These are phyloP conservation scores for Metschnikowia cubensis DNA, from an alignment of 805 yeast genomes.

Conservation along the genomic window DNA sequence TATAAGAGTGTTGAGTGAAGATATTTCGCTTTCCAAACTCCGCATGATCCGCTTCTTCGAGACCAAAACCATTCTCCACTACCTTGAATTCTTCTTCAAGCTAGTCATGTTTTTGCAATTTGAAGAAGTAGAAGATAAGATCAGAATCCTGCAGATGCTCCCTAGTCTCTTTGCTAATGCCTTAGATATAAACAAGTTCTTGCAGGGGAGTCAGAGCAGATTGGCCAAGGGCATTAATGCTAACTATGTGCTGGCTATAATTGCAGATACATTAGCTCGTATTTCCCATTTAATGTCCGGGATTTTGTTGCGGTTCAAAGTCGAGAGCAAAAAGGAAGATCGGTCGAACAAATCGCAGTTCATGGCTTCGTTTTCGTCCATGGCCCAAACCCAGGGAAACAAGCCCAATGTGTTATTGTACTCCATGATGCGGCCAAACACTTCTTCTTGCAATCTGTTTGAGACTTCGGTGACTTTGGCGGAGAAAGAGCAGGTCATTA, in stretches of 20 bases:
- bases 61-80: constrained; percentile 20
- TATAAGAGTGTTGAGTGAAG: constrained; percentile 25
- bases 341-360: constrained; percentile 1
- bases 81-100: constrained; percentile 26
- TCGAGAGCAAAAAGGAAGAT: constrained; percentile 5
- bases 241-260: constrained; percentile 23
- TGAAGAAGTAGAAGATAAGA: constrained; percentile 26
- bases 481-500: constrained; percentile 13
- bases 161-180: constrained; percentile 19
- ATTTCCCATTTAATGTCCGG: constrained; percentile 32
- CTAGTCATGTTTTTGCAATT: constrained; percentile 32
- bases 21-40: constrained; percentile 14
- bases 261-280: constrained; percentile 30
- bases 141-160: constrained; percentile 10
- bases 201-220: constrained; percentile 10
- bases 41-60: constrained; percentile 13
- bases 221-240: constrained; percentile 8
- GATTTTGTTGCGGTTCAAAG: constrained; percentile 25
- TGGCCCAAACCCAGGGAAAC: background rate
- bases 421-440: background rate
- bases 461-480: constrained; percentile 8
- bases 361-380: constrained; percentile 3
- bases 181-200: constrained; percentile 12
- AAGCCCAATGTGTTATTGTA: background rate
- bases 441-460: background rate